Evolutionary conservation across 176 grass and related monocot genomes (phyloP).

Genomic region (Oryza meridionalis): DNA sequence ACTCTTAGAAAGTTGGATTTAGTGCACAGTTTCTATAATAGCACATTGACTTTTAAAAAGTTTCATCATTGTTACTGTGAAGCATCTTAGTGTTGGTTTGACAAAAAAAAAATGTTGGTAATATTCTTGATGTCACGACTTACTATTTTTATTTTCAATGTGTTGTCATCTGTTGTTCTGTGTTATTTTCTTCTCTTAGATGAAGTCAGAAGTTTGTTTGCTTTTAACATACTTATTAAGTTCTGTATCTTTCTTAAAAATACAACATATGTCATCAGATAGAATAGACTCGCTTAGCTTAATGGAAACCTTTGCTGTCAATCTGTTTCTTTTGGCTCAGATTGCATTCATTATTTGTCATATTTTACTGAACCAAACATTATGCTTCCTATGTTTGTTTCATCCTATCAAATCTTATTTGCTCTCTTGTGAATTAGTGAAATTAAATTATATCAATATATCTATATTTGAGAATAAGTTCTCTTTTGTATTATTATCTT

Average conservation of each 20-base stretch:
- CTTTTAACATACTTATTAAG: not conserved
- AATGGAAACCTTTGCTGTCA: not conserved
- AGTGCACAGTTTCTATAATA: not conserved
- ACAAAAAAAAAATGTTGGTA: not conserved
- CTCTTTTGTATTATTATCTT: slow-evolving; percentile 41
- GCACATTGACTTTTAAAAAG: not conserved
- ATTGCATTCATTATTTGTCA: not conserved
- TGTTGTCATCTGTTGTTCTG: slow-evolving; percentile 2
- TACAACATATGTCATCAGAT: not conserved
- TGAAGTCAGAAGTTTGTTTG: slow-evolving; percentile 21
- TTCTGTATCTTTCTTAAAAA: not conserved
- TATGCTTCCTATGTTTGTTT: slow-evolving; percentile 1
- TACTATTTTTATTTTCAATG: slow-evolving; percentile 11
- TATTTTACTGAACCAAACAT: not conserved
- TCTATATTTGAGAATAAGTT: not conserved
- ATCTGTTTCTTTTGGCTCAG: not conserved
- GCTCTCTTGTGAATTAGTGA: not conserved
- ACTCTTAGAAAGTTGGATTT: slow-evolving; percentile 12
- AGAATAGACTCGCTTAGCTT: not conserved
- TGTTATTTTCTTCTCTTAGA: not conserved
- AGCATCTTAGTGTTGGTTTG: not conserved
- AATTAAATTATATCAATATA: not conserved
- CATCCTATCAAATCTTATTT: slow-evolving; percentile 29
- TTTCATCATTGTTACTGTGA: not conserved
- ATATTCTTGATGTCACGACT: not conserved